These are phyloP conservation scores for Codiaeum variegatum DNA, from an alignment of 441 rosid species.

Conservation along the genomic window DNA sequence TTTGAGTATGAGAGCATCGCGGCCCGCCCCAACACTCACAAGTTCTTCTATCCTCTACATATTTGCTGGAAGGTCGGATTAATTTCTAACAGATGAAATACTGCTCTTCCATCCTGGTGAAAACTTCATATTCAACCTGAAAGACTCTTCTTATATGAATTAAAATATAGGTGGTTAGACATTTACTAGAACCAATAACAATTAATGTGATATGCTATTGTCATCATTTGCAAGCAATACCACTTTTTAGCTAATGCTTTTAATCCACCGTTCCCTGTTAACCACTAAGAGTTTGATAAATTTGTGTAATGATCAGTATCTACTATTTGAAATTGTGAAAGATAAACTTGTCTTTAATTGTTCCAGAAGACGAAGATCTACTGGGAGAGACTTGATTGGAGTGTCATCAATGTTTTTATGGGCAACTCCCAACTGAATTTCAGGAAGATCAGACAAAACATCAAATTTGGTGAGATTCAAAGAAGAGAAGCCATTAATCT, in stretches of 20 bases:
- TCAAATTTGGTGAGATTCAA: constrained; percentile 91
- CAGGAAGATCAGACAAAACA: constrained; percentile 78
- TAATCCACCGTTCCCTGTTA: neutral
- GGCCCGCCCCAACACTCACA: constrained; percentile 85
- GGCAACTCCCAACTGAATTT: constrained; percentile 76
- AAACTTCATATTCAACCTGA: constrained; percentile 85
- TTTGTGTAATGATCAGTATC: neutral
- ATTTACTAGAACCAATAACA: neutral
- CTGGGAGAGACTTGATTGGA: constrained; percentile 73
- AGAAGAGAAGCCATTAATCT: constrained; percentile 86
- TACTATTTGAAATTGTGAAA: neutral
- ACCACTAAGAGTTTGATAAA: neutral
- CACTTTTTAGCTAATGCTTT: neutral
- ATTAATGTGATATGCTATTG: neutral
- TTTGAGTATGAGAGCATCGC: constrained; percentile 85
- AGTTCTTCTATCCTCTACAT: constrained; percentile 89
- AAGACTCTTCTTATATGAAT: neutral
- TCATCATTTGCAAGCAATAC: neutral
- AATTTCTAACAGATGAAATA: constrained; percentile 69
- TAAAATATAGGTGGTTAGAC: neutral
- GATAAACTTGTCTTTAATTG: constrained; percentile 50
- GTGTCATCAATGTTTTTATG: constrained; percentile 72
- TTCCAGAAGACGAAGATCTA: constrained; percentile 80
- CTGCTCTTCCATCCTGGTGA: constrained; percentile 88
- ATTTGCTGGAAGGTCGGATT: constrained; percentile 82